Base-by-base conservation (phyloP, 192 early-diverging fungal genomes). In the Coemansia sp. region DNA sequence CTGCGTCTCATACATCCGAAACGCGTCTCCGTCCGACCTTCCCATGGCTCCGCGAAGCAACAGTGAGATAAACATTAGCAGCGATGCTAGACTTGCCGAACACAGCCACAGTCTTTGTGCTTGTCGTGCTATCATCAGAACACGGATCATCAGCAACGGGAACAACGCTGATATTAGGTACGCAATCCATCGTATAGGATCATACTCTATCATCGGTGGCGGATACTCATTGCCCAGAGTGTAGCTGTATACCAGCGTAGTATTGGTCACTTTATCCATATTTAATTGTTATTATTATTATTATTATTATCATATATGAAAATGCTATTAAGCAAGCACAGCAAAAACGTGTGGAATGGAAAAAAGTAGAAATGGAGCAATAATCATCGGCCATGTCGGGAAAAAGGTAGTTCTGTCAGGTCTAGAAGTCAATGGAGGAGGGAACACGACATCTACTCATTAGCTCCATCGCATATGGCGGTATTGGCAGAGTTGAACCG, bases 1-100 rank as follows among this genome's bases (percentile, higher is more conserved):
- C 55, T 76, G 67, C 41, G 79, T 63, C 54, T 76, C 74, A 37
- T 82, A 82, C 79, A 82, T 76, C 32, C 71, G 66, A 39, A 82
- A 73, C n/a, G 74, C 71, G 22, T 77, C 79, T 5, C 54, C 68
- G 16, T 68, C 71, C 8, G 58, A 39, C n/a, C 49, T 62, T 32
- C 68, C 67, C 68, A 68, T 71, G 46, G 79, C 71, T 18, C 79
- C 79, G 37, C 79, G 79, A 47, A 82, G 55, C 4, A 82, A 8
- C 62, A 82, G 71, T 51, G 79, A 60, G 13, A 82, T 52, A 36
- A 76, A 77, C 61, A 73, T 55, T 49, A 82, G 62, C 45, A 74
- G n/a, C 15, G 69, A 68, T 18, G 73, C 71, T 32, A 74, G 13
- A 10, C 56, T 65, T 4, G 65, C 71, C 42, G 65, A 46, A 21